These are phyloP conservation scores for Barnettozyma siamensis DNA, from an alignment of 805 yeast genomes.

Conservation along the genomic window DNA sequence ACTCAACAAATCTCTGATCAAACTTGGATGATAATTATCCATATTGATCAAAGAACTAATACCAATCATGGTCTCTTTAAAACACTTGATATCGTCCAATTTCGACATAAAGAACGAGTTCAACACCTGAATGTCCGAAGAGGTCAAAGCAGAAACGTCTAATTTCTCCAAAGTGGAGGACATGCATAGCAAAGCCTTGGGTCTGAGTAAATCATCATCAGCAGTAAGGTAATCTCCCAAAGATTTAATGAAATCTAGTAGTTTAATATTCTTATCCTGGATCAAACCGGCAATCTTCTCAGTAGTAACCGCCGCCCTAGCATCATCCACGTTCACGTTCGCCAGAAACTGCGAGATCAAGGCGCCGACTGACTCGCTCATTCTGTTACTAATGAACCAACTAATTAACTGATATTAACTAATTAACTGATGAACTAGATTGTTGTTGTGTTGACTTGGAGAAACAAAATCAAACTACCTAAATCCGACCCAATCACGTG, in stretches of 20 bases:
- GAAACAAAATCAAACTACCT: not conserved
- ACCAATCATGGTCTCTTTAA: conserved; percentile 49
- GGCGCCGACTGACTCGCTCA: conserved; percentile 8
- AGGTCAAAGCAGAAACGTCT: conserved; percentile 25
- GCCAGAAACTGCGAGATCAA: conserved; percentile 35
- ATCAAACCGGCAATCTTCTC: conserved; percentile 23
- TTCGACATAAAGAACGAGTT: conserved; percentile 56
- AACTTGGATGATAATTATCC: conserved; percentile 39
- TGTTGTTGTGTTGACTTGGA: no score
- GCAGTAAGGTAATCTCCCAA: conserved; percentile 62
- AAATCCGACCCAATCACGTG: no score
- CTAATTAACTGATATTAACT: no score
- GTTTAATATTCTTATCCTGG: conserved; percentile 19
- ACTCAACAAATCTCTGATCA: conserved; percentile 33
- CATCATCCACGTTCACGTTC: conserved; percentile 31
- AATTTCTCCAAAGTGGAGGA: conserved; percentile 32
- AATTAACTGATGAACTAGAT: no score
- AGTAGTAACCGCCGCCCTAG: conserved; percentile 26
- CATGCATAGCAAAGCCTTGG: conserved; percentile 42
- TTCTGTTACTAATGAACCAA: no score
- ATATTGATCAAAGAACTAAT: conserved; percentile 45
- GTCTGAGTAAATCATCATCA: conserved; percentile 47
- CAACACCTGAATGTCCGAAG: conserved; percentile 35
- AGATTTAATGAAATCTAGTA: conserved; percentile 49
- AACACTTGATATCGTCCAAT: conserved; percentile 55